Percentiles rank a stretch among this genome's conserved stretches.
Evolutionary conservation across 352 stramenopile genomes (phyloP).

Genomic region (Phytophthora brassicae): DNA sequence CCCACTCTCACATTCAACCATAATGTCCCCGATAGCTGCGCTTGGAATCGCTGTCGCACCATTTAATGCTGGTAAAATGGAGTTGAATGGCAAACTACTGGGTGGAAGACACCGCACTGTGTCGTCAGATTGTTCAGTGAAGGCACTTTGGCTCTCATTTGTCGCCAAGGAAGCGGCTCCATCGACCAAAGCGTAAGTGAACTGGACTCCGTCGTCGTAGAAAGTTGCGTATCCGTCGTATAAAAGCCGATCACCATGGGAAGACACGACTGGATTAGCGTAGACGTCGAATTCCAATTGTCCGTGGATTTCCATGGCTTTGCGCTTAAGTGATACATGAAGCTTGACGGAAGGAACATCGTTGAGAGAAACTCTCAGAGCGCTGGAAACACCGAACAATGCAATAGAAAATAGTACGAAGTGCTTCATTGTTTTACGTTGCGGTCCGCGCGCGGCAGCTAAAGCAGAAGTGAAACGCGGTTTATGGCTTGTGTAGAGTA

Average conservation of each 20-base stretch:
- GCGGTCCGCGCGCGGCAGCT: no score
- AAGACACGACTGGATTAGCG: constrained; percentile 26
- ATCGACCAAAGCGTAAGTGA: constrained; percentile 36
- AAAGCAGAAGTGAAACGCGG: no score
- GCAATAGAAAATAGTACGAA: no score
- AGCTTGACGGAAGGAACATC: constrained; percentile 35
- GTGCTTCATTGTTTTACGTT: no score
- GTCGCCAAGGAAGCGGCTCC: constrained; percentile 28
- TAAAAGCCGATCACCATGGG: constrained; percentile 12
- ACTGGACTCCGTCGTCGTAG: constrained; percentile 11
- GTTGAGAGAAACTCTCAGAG: constrained; percentile 5
- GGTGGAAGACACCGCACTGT: constrained; percentile 23
- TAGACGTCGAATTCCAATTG: constrained; percentile 30
- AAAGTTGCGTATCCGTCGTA: constrained; percentile 37
- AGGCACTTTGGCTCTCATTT: constrained; percentile 15
- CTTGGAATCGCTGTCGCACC: constrained; percentile 10
- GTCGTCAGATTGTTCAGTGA: background rate
- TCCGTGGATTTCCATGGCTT: constrained; percentile 22
- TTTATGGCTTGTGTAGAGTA: no score
- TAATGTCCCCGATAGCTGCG: constrained; percentile 8
- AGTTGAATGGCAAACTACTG: constrained; percentile 21
- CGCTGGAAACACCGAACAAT: background rate
- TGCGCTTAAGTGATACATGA: constrained; percentile 37
- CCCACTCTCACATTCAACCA: constrained; percentile 25
- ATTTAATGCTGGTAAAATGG: constrained; percentile 27